These are phyloP conservation scores for Pisolithus orientalis DNA, from an alignment of 768 basidiomycete species.

Conservation along the genomic window DNA sequence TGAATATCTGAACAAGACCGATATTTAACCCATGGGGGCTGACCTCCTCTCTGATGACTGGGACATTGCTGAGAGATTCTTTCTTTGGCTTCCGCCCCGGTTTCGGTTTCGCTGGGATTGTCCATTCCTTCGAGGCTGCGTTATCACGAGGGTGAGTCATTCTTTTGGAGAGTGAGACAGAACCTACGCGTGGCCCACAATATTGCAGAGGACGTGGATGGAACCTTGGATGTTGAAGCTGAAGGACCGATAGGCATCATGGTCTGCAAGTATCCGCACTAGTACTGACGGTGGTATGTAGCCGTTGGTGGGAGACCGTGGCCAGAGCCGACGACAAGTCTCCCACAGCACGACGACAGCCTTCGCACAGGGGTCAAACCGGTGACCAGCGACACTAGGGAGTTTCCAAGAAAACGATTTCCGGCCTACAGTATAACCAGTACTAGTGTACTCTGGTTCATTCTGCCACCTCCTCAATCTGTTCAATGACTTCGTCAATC, in stretches of 20 bases:
- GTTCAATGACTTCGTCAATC: slow-evolving; percentile 90
- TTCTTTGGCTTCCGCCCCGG: slow-evolving; percentile 87
- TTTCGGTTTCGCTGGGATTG: slow-evolving; percentile 80
- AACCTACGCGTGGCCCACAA: slow-evolving; percentile 71
- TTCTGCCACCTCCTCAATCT: slow-evolving; percentile 72
- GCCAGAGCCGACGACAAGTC: neutral
- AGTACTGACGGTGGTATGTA: too few species aligned
- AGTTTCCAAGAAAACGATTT: neutral
- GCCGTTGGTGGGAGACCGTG: neutral
- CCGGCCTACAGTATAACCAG: neutral
- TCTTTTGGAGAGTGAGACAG: neutral
- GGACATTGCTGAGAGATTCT: slow-evolving; percentile 32
- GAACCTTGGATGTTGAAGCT: slow-evolving; percentile 19
- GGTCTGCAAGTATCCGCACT: neutral
- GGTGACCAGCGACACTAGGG: neutral
- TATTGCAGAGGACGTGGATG: slow-evolving; percentile 44
- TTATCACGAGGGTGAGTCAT: neutral
- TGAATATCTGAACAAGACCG: slow-evolving; percentile 1
- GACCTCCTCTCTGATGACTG: slow-evolving; percentile 43
- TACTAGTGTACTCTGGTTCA: slow-evolving; percentile 33
- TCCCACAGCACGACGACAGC: neutral
- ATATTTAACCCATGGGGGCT: slow-evolving; percentile 13
- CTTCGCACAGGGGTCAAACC: too few species aligned
- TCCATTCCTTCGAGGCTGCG: slow-evolving; percentile 84
- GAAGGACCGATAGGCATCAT: slow-evolving; percentile 26